phyloP scores from a whole-genome alignment of 2,329 filamentous ascomycete species.

The Microdochium nivale region DNA sequence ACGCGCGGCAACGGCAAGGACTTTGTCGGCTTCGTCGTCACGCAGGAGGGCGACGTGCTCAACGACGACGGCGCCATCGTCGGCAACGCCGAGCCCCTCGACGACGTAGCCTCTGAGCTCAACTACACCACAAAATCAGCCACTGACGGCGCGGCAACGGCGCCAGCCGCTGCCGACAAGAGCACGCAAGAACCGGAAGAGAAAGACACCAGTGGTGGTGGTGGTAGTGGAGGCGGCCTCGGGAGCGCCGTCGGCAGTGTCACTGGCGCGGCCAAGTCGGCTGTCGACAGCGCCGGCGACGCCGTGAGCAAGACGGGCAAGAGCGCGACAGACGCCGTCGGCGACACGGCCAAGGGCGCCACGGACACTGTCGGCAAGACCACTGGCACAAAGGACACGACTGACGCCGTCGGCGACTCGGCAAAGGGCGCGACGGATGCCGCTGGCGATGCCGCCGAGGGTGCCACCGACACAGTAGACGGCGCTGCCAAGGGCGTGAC shows the following conservation, averaged over 20 bases:
- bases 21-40: slow-evolving; percentile 22
- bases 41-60: slow-evolving; percentile 25
- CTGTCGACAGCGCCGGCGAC: slow-evolving; percentile 11
- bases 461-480: slow-evolving; percentile 5
- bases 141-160: slow-evolving; percentile 6
- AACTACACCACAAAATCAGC: slow-evolving; percentile 19
- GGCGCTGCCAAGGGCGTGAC: slow-evolving; percentile 6
- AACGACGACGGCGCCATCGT: slow-evolving; percentile 19
- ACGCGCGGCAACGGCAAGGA: slow-evolving; percentile 18
- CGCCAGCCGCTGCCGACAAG: no score
- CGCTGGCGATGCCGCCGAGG: slow-evolving; percentile 6
- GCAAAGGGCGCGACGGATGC: slow-evolving; percentile 9
- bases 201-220: no score
- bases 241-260: slow-evolving; percentile 13
- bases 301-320: slow-evolving; percentile 13
- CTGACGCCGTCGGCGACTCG: slow-evolving; percentile 12
- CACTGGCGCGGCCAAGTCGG: slow-evolving; percentile 11
- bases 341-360: slow-evolving; percentile 11
- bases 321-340: slow-evolving; percentile 10
- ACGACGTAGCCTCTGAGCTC: slow-evolving; percentile 18
- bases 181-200: slow-evolving; percentile 1
- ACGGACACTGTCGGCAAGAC: slow-evolving; percentile 14
- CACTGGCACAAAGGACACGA: slow-evolving; percentile 11
- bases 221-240: slow-evolving; percentile 6
- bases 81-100: slow-evolving; percentile 22